These are phyloP conservation scores for Tolypocladium amazonense DNA, from an alignment of 2,329 filamentous ascomycete species.

Conservation along the genomic window DNA sequence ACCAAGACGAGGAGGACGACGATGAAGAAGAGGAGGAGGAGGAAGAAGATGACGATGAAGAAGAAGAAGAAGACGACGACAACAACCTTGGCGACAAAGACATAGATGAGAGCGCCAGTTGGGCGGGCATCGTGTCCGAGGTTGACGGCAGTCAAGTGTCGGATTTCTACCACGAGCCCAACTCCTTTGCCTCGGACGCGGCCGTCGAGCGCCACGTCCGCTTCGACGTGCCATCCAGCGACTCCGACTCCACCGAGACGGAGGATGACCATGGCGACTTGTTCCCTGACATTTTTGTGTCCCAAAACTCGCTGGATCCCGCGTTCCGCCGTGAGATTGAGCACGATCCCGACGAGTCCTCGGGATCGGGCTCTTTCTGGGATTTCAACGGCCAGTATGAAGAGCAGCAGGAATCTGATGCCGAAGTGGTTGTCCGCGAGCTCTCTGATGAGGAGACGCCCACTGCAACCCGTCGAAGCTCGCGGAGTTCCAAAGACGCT, in stretches of 20 bases:
- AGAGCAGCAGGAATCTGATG: slow-evolving; percentile 28
- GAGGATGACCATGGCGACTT: slow-evolving; percentile 53
- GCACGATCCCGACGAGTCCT: slow-evolving; percentile 50
- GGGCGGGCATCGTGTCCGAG: slow-evolving; percentile 44
- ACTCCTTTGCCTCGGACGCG: slow-evolving; percentile 29
- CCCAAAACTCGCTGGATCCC: slow-evolving; percentile 63
- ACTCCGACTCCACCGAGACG: slow-evolving; percentile 54
- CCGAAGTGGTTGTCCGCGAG: slow-evolving; percentile 26
- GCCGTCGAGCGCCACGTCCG: slow-evolving; percentile 55
- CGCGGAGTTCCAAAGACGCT: slow-evolving; percentile 13
- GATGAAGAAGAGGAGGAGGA: slow-evolving; percentile 29
- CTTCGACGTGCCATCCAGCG: slow-evolving; percentile 58
- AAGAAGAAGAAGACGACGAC: slow-evolving; percentile 27
- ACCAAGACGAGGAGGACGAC: slow-evolving; percentile 23
- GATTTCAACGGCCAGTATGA: slow-evolving; percentile 43
- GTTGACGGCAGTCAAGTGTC: slow-evolving; percentile 32
- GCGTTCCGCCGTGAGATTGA: slow-evolving; percentile 65
- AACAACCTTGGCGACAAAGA: slow-evolving; percentile 29
- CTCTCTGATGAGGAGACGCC: slow-evolving; percentile 31
- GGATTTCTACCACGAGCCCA: slow-evolving; percentile 28
- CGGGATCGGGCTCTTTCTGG: slow-evolving; percentile 51
- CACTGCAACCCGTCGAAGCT: slow-evolving; percentile 28
- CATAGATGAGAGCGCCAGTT: slow-evolving; percentile 36
- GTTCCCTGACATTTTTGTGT: slow-evolving; percentile 70
- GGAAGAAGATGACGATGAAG: slow-evolving; percentile 23